phyloP scores from a whole-genome alignment of 352 stramenopile species.

The Globisporangium carolinianum region DNA sequence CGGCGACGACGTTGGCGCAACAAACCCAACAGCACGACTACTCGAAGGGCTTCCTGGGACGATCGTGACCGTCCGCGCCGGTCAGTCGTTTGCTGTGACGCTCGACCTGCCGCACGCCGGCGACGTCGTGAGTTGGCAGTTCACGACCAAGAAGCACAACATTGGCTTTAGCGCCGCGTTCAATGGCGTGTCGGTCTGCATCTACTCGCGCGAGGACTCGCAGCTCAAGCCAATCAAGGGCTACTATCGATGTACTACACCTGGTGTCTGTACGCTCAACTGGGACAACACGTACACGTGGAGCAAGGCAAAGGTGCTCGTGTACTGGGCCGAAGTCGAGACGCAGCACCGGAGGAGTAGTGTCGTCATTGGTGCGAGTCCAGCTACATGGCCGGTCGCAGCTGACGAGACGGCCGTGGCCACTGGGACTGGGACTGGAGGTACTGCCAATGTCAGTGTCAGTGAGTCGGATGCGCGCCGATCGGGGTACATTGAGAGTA shows the following conservation, averaged over 20 bases:
- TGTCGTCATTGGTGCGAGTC: background rate
- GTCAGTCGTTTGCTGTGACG: constrained; percentile 64
- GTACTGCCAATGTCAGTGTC: background rate
- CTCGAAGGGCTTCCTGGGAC: constrained; percentile 51
- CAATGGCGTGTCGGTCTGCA: constrained; percentile 43
- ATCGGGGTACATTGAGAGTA: constrained; percentile 65
- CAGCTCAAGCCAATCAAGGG: constrained; percentile 57
- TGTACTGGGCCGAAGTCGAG: constrained; percentile 74
- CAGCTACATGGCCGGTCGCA: no score
- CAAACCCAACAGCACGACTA: constrained; percentile 28
- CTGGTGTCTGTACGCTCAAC: constrained; percentile 57
- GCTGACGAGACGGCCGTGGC: no score
- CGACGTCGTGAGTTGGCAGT: constrained; percentile 62
- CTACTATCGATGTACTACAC: constrained; percentile 36
- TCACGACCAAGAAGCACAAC: constrained; percentile 75
- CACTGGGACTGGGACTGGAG: no score
- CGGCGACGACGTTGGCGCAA: constrained; percentile 28
- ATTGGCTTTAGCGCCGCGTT: constrained; percentile 78
- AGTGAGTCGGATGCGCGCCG: constrained; percentile 21
- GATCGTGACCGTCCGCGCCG: constrained; percentile 54
- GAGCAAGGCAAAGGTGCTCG: constrained; percentile 66
- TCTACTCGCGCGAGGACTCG: constrained; percentile 63
- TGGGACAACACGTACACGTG: constrained; percentile 85
- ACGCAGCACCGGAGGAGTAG: constrained; percentile 23
- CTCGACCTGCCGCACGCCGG: constrained; percentile 30